These are phyloP conservation scores for Sclerotiophoma versabilis DNA, from an alignment of 2,329 filamentous ascomycete species.

Conservation along the genomic window DNA sequence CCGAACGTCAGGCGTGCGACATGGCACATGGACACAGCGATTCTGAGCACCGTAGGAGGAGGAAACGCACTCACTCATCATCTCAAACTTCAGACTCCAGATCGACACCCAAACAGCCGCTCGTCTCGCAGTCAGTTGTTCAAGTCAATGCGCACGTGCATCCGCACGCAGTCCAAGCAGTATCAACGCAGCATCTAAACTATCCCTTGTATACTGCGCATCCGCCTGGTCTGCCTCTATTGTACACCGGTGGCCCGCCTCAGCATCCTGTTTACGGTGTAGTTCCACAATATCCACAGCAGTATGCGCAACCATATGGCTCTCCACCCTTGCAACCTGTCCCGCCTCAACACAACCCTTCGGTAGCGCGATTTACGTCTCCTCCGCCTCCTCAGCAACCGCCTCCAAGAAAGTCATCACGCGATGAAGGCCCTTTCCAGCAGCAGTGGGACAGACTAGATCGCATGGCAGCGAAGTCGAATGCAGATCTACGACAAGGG, in stretches of 20 bases:
- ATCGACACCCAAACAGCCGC: slow-evolving; percentile 5
- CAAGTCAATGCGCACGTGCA: slow-evolving; percentile 5
- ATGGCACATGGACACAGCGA: slow-evolving; percentile 14
- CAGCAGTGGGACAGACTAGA: slow-evolving; percentile 41
- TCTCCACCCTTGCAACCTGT: slow-evolving; percentile 23
- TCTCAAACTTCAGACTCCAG: slow-evolving; percentile 4
- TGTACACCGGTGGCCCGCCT: slow-evolving; percentile 24
- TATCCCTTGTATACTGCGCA: slow-evolving; percentile 15
- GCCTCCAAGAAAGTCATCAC: slow-evolving; percentile 9
- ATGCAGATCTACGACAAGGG: slow-evolving; percentile 35
- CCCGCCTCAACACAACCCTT: slow-evolving; percentile 29
- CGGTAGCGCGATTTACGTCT: slow-evolving; percentile 30
- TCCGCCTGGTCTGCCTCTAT: slow-evolving; percentile 15
- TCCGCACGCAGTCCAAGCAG: slow-evolving; percentile 18
- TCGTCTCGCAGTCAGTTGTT: slow-evolving; percentile 5
- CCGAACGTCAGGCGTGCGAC: background rate
- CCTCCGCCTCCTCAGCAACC: slow-evolving; percentile 25
- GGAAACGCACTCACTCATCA: slow-evolving; percentile 10
- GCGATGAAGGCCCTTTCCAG: slow-evolving; percentile 32
- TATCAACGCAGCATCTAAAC: slow-evolving; percentile 19
- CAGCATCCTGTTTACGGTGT: slow-evolving; percentile 31
- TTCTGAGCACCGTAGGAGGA: slow-evolving; percentile 13
- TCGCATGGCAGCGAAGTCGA: slow-evolving; percentile 40
- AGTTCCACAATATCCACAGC: slow-evolving; percentile 25
- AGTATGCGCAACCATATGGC: slow-evolving; percentile 23